These are phyloP conservation scores for Claviceps pusilla DNA, from an alignment of 2,329 filamentous ascomycete genomes.

Conservation along the genomic window DNA sequence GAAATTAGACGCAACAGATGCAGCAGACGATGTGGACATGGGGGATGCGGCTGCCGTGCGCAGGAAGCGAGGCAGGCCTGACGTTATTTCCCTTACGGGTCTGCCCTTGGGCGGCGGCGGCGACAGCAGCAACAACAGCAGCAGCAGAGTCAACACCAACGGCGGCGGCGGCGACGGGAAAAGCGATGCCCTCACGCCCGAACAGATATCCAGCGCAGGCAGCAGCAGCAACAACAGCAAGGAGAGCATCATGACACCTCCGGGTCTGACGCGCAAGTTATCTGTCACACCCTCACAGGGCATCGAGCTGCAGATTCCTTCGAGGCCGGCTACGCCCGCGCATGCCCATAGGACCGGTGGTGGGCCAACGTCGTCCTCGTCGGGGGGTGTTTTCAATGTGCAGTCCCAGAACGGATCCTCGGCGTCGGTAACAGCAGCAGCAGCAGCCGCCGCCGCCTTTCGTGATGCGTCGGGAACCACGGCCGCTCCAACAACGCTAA, in stretches of 20 bases:
- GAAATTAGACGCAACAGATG: slow-evolving; percentile 17
- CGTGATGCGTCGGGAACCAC: neutral
- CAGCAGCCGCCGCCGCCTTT: slow-evolving; percentile 5
- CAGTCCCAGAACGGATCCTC: slow-evolving; percentile 3
- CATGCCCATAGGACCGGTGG: slow-evolving; percentile 23
- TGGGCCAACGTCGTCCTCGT: slow-evolving; percentile 24
- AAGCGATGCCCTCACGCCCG: slow-evolving; percentile 8
- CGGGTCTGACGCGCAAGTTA: slow-evolving; percentile 26
- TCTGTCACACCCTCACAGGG: slow-evolving; percentile 39
- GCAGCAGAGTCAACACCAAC: slow-evolving; percentile 5
- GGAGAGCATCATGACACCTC: slow-evolving; percentile 4
- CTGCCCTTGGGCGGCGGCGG: neutral
- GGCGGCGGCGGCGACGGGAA: slow-evolving; percentile 5
- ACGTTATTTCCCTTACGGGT: slow-evolving; percentile 11
- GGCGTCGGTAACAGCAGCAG: slow-evolving; percentile 16
- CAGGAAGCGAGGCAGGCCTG: slow-evolving; percentile 32
- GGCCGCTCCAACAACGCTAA: slow-evolving; percentile 2
- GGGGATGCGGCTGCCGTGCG: slow-evolving; percentile 16
- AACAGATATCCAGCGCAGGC: slow-evolving; percentile 10
- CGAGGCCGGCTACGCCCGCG: slow-evolving; percentile 43
- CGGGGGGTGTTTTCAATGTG: slow-evolving; percentile 10
- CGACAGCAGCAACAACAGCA: slow-evolving; percentile 5
- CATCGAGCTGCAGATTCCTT: slow-evolving; percentile 48
- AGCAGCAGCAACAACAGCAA: slow-evolving; percentile 7
- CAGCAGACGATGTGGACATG: slow-evolving; percentile 21